phyloP scores from a whole-genome alignment of 1,284 basidiomycete species.

The Austroboletus niveus region DNA sequence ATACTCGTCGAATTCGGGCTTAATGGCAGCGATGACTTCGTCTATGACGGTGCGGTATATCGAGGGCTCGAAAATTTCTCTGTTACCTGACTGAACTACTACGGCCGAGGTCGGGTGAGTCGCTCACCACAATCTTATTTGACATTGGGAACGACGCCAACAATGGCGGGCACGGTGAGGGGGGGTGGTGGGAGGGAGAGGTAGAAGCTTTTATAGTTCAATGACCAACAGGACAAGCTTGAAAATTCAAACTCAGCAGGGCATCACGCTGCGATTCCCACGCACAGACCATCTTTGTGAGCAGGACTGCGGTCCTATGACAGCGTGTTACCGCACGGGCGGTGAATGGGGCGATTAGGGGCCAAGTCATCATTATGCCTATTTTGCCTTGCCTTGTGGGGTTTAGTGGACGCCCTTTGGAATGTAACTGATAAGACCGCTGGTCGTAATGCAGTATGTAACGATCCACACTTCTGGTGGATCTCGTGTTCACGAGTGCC shows the following conservation, averaged over 20 bases:
- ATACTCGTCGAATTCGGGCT: slow-evolving; percentile 95
- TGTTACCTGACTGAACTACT: slow-evolving; percentile 60
- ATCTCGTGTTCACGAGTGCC: slow-evolving; percentile 4
- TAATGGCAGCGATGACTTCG: slow-evolving; percentile 88
- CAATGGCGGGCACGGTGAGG: slow-evolving; percentile 36
- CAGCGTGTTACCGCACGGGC: too few species aligned
- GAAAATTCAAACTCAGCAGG: slow-evolving; percentile 42
- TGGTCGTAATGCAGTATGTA: neutral
- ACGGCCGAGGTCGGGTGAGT: slow-evolving; percentile 57
- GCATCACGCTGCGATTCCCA: slow-evolving; percentile 37
- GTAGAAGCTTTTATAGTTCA: slow-evolving; percentile 49
- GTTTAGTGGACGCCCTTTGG: neutral
- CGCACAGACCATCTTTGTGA: slow-evolving; percentile 40
- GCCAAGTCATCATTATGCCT: neutral
- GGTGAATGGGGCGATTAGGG: neutral
- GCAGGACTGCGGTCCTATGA: too few species aligned
- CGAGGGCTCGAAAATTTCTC: slow-evolving; percentile 70
- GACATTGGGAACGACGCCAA: slow-evolving; percentile 55
- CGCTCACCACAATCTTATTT: slow-evolving; percentile 91
- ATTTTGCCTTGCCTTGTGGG: neutral
- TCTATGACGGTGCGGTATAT: slow-evolving; percentile 96
- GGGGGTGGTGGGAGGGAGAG: slow-evolving; percentile 35
- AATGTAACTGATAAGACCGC: neutral
- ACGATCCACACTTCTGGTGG: neutral
- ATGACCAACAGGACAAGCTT: slow-evolving; percentile 39